Conservation (phyloP, 1,284 basidiomycete species). For the Melampsora larici-populina region DNA sequence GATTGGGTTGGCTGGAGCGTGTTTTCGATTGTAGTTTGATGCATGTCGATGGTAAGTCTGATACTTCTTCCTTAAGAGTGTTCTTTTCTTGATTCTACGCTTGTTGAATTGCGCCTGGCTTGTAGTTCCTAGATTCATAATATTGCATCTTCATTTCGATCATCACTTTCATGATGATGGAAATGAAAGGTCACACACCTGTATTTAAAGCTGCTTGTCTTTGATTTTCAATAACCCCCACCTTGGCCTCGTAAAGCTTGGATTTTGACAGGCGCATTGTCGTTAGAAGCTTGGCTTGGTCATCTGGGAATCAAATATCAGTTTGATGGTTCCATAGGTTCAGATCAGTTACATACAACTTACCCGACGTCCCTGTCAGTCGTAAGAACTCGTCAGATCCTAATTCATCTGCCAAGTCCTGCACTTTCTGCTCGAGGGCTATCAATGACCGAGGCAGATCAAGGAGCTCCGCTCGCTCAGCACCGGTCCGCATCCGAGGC, state of each 20-base stretch:
- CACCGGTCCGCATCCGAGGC: no score
- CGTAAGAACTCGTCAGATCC: no score
- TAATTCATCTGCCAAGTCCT: no score
- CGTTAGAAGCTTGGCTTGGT: neutral
- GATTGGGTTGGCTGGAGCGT: neutral
- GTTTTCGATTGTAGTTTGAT: neutral
- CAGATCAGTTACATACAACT: no score
- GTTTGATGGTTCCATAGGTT: no score
- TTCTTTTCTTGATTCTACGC: neutral
- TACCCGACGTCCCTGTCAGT: no score
- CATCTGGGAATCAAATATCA: neutral
- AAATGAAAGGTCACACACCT: neutral
- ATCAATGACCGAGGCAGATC: no score
- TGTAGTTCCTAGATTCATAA: conserved; percentile 1
- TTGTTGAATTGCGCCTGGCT: conserved; percentile 6
- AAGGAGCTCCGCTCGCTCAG: no score
- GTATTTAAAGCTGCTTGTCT: neutral
- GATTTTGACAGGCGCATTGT: neutral
- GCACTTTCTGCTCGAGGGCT: no score
- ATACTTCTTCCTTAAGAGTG: conserved; percentile 6
- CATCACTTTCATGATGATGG: neutral
- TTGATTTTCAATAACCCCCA: conserved; percentile 9
- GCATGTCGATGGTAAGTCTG: neutral
- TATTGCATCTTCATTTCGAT: neutral
- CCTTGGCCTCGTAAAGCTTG: conserved; percentile 23